Evolutionary conservation across 192 early-diverging fungal genomes (phyloP).

Genomic region (Gaertneriomyces semiglobifer): DNA sequence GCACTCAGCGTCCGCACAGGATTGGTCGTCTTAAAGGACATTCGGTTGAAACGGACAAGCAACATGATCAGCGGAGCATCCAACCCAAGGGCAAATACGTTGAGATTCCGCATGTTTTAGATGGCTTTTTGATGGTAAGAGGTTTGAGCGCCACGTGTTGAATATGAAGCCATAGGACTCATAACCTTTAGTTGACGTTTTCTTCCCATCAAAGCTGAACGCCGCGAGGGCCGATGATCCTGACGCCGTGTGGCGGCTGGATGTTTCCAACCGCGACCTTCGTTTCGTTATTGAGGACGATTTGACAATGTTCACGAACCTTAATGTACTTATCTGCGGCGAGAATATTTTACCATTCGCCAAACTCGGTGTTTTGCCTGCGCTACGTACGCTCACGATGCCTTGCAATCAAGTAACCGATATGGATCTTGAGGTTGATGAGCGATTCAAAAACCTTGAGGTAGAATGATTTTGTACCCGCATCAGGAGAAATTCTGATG

Average conservation of each 20-base stretch:
- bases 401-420: conserved; percentile 51
- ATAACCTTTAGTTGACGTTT: neutral
- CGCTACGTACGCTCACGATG: conserved; percentile 35
- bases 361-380: conserved; percentile 43
- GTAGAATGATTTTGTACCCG: neutral
- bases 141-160: neutral
- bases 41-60: too few species aligned
- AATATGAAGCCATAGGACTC: neutral
- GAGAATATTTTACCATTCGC: conserved; percentile 51
- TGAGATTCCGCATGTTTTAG: conserved; percentile 45
- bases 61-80: too few species aligned
- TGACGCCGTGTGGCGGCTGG: conserved; percentile 43
- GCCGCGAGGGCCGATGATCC: conserved; percentile 47
- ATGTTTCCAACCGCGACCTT: conserved; percentile 37
- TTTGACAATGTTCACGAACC: conserved; percentile 48
- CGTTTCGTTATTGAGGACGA: conserved; percentile 54
- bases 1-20: too few species aligned
- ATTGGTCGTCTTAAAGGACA: too few species aligned
- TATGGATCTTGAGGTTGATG: conserved; percentile 54
- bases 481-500: neutral
- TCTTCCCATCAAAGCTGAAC: conserved; percentile 35
- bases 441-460: conserved; percentile 39
- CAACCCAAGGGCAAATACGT: conserved; percentile 29
- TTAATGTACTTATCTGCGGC: conserved; percentile 41
- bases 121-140: conserved; percentile 45